Conservation (phyloP, 164 flowering plant genomes). For the Santalum album region DNA sequence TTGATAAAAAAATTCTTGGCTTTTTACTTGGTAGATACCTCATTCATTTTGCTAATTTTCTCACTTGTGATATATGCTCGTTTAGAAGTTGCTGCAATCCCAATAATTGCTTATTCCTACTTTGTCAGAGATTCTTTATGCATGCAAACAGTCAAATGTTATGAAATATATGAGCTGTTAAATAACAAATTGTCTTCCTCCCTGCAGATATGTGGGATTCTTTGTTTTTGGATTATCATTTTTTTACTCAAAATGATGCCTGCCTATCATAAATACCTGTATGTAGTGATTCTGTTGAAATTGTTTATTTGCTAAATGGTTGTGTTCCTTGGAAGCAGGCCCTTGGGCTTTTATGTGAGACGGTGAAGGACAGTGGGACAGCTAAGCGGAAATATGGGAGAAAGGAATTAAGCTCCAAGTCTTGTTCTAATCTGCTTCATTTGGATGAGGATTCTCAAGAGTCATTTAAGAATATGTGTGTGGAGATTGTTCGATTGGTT, state of each 20-base stretch:
- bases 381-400: conserved; percentile 24
- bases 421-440: conserved; percentile 27
- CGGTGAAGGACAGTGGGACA: conserved; percentile 29
- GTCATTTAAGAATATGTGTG: conserved; percentile 43
- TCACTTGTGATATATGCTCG: no score
- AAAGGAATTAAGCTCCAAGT: conserved; percentile 11
- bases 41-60: no score
- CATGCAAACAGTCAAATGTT: no score
- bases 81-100: no score
- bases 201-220: no score
- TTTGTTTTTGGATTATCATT: neutral
- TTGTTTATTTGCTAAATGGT: neutral
- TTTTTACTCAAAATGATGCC: neutral
- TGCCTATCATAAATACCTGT: neutral
- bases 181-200: no score
- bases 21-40: no score
- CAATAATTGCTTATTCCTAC: no score
- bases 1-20: no score
- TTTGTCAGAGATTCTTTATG: no score
- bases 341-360: conserved; percentile 61
- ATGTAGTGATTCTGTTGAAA: neutral
- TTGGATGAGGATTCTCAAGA: conserved; percentile 39
- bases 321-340: conserved; percentile 44
- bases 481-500: conserved; percentile 44
- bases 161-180: no score